phyloP scores from a whole-genome alignment of 140 eudicot species.

The Erigeron philadelphicus region DNA sequence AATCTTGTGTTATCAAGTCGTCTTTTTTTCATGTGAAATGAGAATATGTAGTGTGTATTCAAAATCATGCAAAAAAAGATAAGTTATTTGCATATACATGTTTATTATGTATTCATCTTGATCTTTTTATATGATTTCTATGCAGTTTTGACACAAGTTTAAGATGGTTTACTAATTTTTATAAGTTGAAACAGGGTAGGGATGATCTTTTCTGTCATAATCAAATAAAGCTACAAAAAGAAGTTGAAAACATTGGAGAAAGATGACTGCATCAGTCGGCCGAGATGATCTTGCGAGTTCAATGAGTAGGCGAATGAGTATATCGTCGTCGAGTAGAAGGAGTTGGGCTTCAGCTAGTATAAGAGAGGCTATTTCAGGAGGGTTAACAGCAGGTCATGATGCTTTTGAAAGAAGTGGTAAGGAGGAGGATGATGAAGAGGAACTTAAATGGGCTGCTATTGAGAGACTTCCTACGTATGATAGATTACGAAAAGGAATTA shows the following conservation, averaged over 20 bases:
- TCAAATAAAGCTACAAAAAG: neutral
- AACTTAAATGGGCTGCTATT: slow-evolving; percentile 70
- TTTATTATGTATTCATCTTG: neutral
- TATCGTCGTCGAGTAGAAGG: slow-evolving; percentile 34
- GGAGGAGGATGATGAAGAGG: slow-evolving; percentile 42
- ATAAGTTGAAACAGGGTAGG: neutral
- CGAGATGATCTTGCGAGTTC: slow-evolving; percentile 51
- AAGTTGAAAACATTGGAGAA: neutral
- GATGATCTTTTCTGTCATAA: too few relatives aligned
- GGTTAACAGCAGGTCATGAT: slow-evolving; percentile 35
- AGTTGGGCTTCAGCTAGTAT: slow-evolving; percentile 61
- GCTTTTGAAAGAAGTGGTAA: slow-evolving; percentile 43
- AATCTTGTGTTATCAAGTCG: too few relatives aligned
- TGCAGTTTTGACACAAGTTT: neutral
- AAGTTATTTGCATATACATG: too few relatives aligned
- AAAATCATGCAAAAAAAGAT: too few relatives aligned
- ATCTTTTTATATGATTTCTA: neutral
- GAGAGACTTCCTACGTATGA: slow-evolving; percentile 69
- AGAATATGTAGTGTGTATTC: too few relatives aligned
- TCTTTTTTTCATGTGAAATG: too few relatives aligned
- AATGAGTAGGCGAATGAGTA: slow-evolving; percentile 5
- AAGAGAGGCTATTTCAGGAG: slow-evolving; percentile 33
- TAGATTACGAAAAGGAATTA: slow-evolving; percentile 44
- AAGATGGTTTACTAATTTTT: neutral
- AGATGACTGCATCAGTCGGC: slow-evolving; percentile 31